A percentile compares a stretch with the other conserved stretches of the same genome.
Conservation (phyloP, 768 basidiomycete genomes). For the Lactarius psammicola region DNA sequence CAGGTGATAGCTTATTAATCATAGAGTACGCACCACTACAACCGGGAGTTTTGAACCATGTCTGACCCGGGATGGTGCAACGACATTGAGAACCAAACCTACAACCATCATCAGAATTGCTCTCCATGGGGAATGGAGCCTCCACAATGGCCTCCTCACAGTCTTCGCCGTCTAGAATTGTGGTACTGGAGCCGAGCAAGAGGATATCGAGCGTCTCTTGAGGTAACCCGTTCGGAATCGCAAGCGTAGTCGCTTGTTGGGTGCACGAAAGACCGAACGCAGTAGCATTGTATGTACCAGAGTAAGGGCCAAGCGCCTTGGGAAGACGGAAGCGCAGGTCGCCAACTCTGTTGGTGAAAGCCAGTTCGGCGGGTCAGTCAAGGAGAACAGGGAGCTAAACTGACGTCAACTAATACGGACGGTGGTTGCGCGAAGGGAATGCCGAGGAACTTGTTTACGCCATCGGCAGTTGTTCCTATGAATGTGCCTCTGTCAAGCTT, state of each 20-base stretch:
- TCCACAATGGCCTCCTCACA: constrained; percentile 20
- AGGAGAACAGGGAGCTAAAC: neutral
- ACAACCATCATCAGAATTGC: neutral
- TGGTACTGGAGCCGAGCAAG: neutral
- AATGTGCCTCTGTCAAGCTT: constrained; percentile 35
- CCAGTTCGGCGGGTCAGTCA: neutral
- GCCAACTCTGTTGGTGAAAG: constrained; percentile 31
- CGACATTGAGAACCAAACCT: constrained; percentile 31
- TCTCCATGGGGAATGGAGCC: no score
- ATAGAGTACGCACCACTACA: constrained; percentile 27
- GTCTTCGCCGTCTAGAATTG: constrained; percentile 24
- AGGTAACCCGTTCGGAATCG: neutral
- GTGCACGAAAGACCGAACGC: constrained; percentile 31
- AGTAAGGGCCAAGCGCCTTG: constrained; percentile 17
- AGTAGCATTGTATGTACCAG: constrained; percentile 24
- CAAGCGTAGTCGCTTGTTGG: constrained; percentile 25
- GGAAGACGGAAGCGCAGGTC: constrained; percentile 42
- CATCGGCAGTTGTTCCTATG: constrained; percentile 32
- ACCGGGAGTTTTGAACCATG: constrained; percentile 27
- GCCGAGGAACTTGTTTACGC: constrained; percentile 38
- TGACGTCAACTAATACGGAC: constrained; percentile 31
- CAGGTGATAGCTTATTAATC: neutral
- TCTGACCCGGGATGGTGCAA: constrained; percentile 20
- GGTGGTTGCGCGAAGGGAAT: constrained; percentile 43
- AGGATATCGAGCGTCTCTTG: constrained; percentile 8